These are phyloP conservation scores for Clonostachys chloroleuca DNA, from an alignment of 2,329 filamentous ascomycete species.

Conservation along the genomic window DNA sequence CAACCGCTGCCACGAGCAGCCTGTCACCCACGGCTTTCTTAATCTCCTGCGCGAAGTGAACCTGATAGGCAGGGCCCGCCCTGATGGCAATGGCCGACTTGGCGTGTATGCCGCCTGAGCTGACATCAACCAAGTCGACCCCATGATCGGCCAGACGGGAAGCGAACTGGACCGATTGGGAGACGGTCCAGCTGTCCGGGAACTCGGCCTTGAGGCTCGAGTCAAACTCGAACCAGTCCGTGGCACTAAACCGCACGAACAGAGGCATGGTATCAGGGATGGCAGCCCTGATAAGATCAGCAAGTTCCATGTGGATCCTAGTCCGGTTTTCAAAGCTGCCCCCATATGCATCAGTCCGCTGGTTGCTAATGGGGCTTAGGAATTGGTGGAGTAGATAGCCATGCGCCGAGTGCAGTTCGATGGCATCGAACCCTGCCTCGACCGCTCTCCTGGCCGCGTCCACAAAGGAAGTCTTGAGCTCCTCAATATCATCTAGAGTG, in stretches of 20 bases:
- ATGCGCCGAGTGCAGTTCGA: conserved; percentile 33
- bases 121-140: conserved; percentile 81
- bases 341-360: conserved; percentile 27
- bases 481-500: conserved; percentile 62
- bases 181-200: conserved; percentile 55
- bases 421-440: conserved; percentile 43
- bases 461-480: conserved; percentile 58
- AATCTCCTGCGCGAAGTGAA: conserved; percentile 65
- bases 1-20: conserved; percentile 45
- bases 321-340: conserved; percentile 57
- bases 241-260: conserved; percentile 53
- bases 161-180: conserved; percentile 38
- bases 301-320: conserved; percentile 52
- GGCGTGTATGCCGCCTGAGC: conserved; percentile 66
- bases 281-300: conserved; percentile 41
- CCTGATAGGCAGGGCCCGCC: conserved; percentile 66
- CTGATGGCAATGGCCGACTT: conserved; percentile 55
- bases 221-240: conserved; percentile 55
- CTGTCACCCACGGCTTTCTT: conserved; percentile 64
- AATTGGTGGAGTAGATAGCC: conserved; percentile 35
- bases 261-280: conserved; percentile 52
- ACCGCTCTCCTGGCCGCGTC: conserved; percentile 36
- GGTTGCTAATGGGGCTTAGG: conserved; percentile 26
- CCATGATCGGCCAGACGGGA: conserved; percentile 64
- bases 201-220: conserved; percentile 39